Evolutionary conservation across 371 early-diverging fungal genomes (phyloP).

Genomic region (Nematocida sp.): DNA sequence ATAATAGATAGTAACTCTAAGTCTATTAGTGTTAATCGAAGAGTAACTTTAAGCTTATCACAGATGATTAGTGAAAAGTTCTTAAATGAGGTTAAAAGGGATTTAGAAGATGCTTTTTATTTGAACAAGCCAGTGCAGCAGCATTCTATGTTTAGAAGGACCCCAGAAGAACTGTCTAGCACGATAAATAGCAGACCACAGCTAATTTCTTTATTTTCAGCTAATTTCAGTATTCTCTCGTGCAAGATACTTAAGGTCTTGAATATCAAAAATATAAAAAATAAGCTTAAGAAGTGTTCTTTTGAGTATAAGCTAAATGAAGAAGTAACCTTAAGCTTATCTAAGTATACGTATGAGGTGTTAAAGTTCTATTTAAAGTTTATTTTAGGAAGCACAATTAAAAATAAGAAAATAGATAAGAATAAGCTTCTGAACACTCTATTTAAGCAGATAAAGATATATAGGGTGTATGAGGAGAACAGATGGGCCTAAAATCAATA

Average conservation of each 20-base stretch:
- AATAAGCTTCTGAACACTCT: background rate
- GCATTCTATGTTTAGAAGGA: constrained; percentile 38
- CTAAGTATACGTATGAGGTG: constrained; percentile 26
- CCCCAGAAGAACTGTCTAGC: constrained; percentile 40
- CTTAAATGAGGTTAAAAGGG: constrained; percentile 20
- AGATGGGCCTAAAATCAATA: background rate
- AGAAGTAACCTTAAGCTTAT: constrained; percentile 5
- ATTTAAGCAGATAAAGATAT: constrained; percentile 27
- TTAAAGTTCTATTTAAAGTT: constrained; percentile 33
- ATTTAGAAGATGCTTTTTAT: constrained; percentile 19
- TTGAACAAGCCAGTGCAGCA: constrained; percentile 22
- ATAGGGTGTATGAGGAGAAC: constrained; percentile 35
- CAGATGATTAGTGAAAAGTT: constrained; percentile 8
- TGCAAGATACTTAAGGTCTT: constrained; percentile 40
- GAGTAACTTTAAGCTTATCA: too few species aligned
- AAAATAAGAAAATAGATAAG: constrained; percentile 23
- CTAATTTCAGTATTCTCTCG: constrained; percentile 41
- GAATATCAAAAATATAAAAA: constrained; percentile 28
- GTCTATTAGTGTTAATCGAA: too few species aligned
- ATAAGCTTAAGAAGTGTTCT: constrained; percentile 40
- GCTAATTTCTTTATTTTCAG: constrained; percentile 41
- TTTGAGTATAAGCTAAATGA: constrained; percentile 50
- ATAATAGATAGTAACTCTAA: too few species aligned
- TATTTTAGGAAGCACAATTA: background rate
- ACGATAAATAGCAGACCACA: constrained; percentile 29